Percentiles rank a stretch among this genome's conserved stretches.
These are phyloP conservation scores for Candida easanensis DNA, from an alignment of 805 yeast species.

Conservation along the genomic window DNA sequence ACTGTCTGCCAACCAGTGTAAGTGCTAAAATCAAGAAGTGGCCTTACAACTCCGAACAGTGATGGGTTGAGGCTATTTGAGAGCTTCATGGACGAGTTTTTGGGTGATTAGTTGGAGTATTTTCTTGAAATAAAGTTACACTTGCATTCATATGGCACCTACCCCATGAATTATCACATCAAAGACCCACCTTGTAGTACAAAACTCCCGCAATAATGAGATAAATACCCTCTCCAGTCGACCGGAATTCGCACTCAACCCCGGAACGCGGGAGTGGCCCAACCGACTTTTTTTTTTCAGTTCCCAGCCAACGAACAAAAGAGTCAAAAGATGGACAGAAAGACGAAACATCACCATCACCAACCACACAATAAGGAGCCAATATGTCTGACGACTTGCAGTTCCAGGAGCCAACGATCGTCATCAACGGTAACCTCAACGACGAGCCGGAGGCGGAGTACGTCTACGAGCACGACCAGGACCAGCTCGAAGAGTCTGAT, in stretches of 20 bases:
- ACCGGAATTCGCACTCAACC: not conserved
- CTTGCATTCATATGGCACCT: too few relatives aligned
- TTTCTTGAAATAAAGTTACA: too few relatives aligned
- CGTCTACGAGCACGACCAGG: slow-evolving; percentile 29
- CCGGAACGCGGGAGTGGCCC: not conserved
- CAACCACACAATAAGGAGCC: slow-evolving; percentile 1
- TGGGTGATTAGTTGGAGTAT: too few relatives aligned
- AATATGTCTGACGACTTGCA: slow-evolving; percentile 77
- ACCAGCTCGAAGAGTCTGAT: slow-evolving; percentile 33
- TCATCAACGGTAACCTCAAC: slow-evolving; percentile 62
- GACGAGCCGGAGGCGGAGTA: slow-evolving; percentile 30
- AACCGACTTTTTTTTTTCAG: not conserved
- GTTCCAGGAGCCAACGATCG: slow-evolving; percentile 81
- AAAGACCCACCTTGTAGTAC: too few relatives aligned
- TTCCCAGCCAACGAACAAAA: not conserved
- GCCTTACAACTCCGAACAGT: slow-evolving; percentile 26
- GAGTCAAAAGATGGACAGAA: not conserved
- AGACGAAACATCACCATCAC: not conserved
- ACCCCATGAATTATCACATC: too few relatives aligned
- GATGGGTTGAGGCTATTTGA: not conserved
- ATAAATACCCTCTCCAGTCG: too few relatives aligned
- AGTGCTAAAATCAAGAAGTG: slow-evolving; percentile 35
- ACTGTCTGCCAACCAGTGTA: slow-evolving; percentile 66
- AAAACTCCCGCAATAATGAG: too few relatives aligned
- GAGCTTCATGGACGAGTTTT: too few relatives aligned